phyloP scores from a whole-genome alignment of 805 yeast genomes.

The Sugiyamaella boreocaroliniensis region DNA sequence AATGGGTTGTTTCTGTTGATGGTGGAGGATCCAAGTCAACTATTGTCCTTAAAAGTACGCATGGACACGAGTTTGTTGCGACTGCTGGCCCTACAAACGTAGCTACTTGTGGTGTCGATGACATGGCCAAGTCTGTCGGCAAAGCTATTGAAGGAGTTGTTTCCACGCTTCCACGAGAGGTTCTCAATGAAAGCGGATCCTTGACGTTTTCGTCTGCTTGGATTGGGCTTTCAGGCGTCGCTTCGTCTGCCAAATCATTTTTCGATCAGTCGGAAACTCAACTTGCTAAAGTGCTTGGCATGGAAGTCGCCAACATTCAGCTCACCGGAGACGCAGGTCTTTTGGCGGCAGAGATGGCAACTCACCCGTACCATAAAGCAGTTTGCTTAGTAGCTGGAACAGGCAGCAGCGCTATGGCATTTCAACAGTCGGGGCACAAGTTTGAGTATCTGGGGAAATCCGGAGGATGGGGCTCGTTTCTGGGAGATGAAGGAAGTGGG shows the following conservation, averaged over 20 bases:
- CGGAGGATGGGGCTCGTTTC: constrained; percentile 23
- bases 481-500: constrained; percentile 25
- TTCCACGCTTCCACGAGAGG: neutral
- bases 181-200: neutral
- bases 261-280: neutral
- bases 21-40: constrained; percentile 26
- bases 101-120: constrained; percentile 9
- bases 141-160: constrained; percentile 10
- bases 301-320: constrained; percentile 2
- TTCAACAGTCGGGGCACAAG: neutral
- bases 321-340: constrained; percentile 20
- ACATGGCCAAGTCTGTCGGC: constrained; percentile 5
- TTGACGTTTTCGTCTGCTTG: constrained; percentile 7
- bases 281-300: constrained; percentile 6
- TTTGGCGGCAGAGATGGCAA: constrained; percentile 16
- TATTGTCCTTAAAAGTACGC: constrained; percentile 14
- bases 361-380: constrained; percentile 1
- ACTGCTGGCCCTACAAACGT: constrained; percentile 18
- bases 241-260: constrained; percentile 5
- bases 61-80: constrained; percentile 11
- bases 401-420: constrained; percentile 21
- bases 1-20: constrained; percentile 16
- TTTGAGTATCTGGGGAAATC: constrained; percentile 11
- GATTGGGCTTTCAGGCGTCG: constrained; percentile 23
- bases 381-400: constrained; percentile 23